Conservation (phyloP, 345 rosid species). For the Cardamine chenopodiifolia region DNA sequence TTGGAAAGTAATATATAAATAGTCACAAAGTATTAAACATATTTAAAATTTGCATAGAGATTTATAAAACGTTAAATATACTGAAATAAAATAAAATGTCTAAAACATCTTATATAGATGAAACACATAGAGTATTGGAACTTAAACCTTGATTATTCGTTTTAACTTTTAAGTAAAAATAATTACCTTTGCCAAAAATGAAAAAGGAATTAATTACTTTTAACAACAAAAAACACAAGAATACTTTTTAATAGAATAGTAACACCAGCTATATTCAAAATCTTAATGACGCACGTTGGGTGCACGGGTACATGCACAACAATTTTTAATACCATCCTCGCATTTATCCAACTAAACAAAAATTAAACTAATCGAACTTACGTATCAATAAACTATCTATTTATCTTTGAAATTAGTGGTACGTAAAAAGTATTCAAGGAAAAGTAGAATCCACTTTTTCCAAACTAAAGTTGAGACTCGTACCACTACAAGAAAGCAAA, state of each 20-base stretch:
- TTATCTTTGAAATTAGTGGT: slow-evolving; percentile 9
- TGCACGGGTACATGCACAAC: slow-evolving; percentile 34
- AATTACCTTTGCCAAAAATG: not conserved
- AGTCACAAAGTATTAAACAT: no score
- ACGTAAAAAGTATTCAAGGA: slow-evolving; percentile 29
- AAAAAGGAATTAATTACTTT: not conserved
- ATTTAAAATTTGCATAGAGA: no score
- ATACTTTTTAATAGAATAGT: not conserved
- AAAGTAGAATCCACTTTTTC: slow-evolving; percentile 38
- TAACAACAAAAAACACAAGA: not conserved
- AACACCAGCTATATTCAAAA: not conserved
- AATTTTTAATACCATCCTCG: not conserved
- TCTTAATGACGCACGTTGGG: slow-evolving; percentile 18
- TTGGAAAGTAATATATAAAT: no score
- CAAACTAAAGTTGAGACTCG: slow-evolving; percentile 34
- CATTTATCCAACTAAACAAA: not conserved
- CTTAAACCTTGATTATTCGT: not conserved
- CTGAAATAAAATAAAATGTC: no score
- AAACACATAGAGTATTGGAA: not conserved
- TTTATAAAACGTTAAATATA: no score
- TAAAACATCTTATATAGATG: no score
- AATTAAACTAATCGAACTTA: not conserved
- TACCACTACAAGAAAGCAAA: no score
- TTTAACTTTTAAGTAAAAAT: not conserved
- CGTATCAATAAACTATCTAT: not conserved